Evolutionary conservation across 1,284 basidiomycete species (phyloP).

Genomic region (Anthracocystis panici-leucophaei): DNA sequence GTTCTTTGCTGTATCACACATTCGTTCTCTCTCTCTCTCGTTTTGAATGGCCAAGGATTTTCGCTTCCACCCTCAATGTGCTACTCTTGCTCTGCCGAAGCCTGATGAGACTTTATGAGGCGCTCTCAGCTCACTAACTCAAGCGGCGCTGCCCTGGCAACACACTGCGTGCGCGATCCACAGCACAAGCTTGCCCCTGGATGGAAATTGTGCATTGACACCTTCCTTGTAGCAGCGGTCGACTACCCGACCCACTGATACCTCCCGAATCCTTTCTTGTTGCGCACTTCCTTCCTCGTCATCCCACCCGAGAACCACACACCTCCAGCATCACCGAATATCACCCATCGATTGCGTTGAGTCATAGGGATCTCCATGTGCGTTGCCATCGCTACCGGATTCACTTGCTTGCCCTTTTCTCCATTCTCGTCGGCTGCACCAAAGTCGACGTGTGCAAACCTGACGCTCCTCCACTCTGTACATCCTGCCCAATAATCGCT

Average conservation of each 20-base stretch:
- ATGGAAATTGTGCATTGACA: too few species aligned
- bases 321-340: slow-evolving; percentile 21
- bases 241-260: slow-evolving; percentile 17
- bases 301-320: slow-evolving; percentile 28
- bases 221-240: not conserved
- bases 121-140: too few species aligned
- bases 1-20: not conserved
- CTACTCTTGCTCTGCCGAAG: too few species aligned
- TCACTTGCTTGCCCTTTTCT: not conserved
- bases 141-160: too few species aligned
- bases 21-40: not conserved
- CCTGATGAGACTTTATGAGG: too few species aligned
- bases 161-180: too few species aligned
- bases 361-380: slow-evolving; percentile 27
- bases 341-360: slow-evolving; percentile 23
- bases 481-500: slow-evolving; percentile 19
- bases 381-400: slow-evolving; percentile 19
- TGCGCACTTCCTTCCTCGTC: slow-evolving; percentile 16
- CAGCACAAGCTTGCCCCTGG: too few species aligned
- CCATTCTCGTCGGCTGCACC: not conserved
- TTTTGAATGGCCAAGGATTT: too few species aligned
- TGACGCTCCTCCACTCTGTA: slow-evolving; percentile 28
- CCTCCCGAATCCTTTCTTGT: slow-evolving; percentile 19
- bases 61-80: too few species aligned
- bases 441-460: slow-evolving; percentile 23